These are phyloP conservation scores for Chrysanthemum lavandulifolium DNA, from an alignment of 129 eudicot genomes.

Conservation along the genomic window DNA sequence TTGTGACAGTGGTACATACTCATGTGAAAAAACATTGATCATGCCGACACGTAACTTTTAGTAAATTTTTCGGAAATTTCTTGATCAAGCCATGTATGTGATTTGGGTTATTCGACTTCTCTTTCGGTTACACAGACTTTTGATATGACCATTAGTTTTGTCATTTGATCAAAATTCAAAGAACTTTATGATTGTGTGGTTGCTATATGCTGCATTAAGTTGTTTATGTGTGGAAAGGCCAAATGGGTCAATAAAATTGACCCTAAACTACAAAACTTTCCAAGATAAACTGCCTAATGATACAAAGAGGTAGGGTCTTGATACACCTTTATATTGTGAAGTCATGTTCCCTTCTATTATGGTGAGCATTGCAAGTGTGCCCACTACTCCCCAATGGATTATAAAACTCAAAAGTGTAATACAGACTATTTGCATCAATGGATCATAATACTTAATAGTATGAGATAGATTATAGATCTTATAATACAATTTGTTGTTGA, in stretches of 20 bases:
- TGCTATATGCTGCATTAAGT: neutral
- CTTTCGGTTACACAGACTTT: neutral
- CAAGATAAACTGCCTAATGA: conserved; percentile 8
- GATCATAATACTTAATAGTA: conserved; percentile 4
- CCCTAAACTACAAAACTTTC: neutral
- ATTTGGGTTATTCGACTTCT: too few relatives aligned
- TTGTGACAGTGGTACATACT: too few relatives aligned
- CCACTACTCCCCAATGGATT: conserved; percentile 19
- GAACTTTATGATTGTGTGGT: neutral
- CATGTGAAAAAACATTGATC: too few relatives aligned
- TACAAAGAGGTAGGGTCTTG: conserved; percentile 22
- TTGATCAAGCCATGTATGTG: neutral
- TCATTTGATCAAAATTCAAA: neutral
- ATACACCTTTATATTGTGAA: conserved; percentile 22
- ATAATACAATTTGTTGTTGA: neutral
- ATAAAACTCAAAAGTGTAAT: conserved; percentile 17
- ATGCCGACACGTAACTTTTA: too few relatives aligned
- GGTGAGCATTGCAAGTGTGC: neutral
- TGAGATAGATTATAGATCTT: too few relatives aligned
- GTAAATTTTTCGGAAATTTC: neutral
- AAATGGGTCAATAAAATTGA: neutral
- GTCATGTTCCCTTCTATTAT: conserved; percentile 23
- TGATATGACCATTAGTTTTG: conserved; percentile 8
- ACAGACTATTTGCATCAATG: conserved; percentile 16
- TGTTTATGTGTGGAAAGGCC: neutral